A percentile compares a stretch with the other conserved stretches of the same genome.
Conservation (phyloP, 768 basidiomycete species). For the Holtermanniella nyarrowii region DNA sequence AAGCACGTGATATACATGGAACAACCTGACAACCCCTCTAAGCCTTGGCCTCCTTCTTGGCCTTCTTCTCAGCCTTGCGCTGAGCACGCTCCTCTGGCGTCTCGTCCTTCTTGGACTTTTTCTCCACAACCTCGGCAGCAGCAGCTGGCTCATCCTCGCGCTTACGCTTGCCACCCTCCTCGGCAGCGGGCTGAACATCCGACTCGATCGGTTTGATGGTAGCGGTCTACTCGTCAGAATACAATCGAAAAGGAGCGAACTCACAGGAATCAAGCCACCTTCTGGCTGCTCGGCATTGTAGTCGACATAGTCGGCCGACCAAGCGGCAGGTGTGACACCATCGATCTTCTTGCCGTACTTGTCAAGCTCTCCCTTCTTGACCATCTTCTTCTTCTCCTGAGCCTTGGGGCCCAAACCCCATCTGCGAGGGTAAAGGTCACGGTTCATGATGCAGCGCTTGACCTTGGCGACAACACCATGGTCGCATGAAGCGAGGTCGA, state of each 20-base stretch:
- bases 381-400: constrained; percentile 92
- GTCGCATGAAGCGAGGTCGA: constrained; percentile 93
- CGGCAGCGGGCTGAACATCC: constrained; percentile 17
- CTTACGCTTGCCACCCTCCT: constrained; percentile 44
- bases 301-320: constrained; percentile 89
- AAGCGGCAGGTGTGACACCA: constrained; percentile 76
- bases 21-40: no score
- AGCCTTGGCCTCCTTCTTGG: constrained; percentile 16
- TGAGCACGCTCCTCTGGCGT: no score
- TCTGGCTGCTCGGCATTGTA: constrained; percentile 54
- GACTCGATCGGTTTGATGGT: constrained; percentile 12
- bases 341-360: constrained; percentile 86
- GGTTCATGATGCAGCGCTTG: constrained; percentile 97
- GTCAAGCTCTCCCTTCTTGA: constrained; percentile 93
- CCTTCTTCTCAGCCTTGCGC: constrained; percentile 33
- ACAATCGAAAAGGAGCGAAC: constrained; percentile 4
- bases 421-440: constrained; percentile 92
- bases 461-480: constrained; percentile 99
- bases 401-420: constrained; percentile 99
- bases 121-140: constrained; percentile 19
- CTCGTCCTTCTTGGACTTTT: constrained; percentile 34
- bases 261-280: constrained; percentile 9
- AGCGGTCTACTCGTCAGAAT: constrained; percentile 8
- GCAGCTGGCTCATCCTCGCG: constrained; percentile 20
- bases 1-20: no score